Evolutionary conservation across 2,329 filamentous ascomycete species (phyloP).

Genomic region (Aspergillus puulaauensis): DNA sequence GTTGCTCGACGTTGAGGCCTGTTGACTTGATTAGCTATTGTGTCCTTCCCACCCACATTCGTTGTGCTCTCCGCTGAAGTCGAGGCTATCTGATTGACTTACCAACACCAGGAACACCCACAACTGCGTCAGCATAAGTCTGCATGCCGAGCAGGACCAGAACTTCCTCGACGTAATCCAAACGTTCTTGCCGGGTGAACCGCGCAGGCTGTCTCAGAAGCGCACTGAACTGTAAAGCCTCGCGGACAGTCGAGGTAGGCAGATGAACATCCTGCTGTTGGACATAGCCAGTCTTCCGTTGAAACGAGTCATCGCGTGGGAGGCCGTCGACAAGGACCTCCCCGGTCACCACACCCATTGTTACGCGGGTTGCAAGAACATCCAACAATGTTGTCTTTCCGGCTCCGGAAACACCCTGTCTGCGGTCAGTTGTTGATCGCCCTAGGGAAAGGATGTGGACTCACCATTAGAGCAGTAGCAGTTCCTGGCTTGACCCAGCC

Average conservation of each 20-base stretch:
- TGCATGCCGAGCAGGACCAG: conserved; percentile 90
- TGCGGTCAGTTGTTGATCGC: too few species aligned
- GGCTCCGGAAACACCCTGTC: conserved; percentile 71
- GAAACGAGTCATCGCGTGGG: conserved; percentile 76
- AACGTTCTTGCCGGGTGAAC: conserved; percentile 72
- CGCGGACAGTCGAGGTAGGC: conserved; percentile 79
- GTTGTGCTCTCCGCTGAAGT: too few species aligned
- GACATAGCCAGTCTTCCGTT: conserved; percentile 87
- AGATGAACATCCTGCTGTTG: conserved; percentile 92
- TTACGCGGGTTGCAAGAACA: conserved; percentile 78
- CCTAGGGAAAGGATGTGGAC: too few species aligned
- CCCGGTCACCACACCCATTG: conserved; percentile 84
- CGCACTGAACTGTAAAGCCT: conserved; percentile 83
- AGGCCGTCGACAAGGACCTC: conserved; percentile 79
- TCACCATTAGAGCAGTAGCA: conserved; percentile 75
- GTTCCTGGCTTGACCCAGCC: conserved; percentile 94
- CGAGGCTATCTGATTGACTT: too few species aligned
- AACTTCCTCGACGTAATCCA: conserved; percentile 84
- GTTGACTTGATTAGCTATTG: neutral
- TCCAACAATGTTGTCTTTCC: conserved; percentile 91
- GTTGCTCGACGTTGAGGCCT: conserved; percentile 61
- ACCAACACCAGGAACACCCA: conserved; percentile 74
- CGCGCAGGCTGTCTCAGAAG: conserved; percentile 77
- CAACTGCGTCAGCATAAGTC: conserved; percentile 82
- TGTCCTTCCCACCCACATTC: too few species aligned